These are phyloP conservation scores for Rutstroemia sp. DNA, from an alignment of 2,329 filamentous ascomycete genomes.

Conservation along the genomic window DNA sequence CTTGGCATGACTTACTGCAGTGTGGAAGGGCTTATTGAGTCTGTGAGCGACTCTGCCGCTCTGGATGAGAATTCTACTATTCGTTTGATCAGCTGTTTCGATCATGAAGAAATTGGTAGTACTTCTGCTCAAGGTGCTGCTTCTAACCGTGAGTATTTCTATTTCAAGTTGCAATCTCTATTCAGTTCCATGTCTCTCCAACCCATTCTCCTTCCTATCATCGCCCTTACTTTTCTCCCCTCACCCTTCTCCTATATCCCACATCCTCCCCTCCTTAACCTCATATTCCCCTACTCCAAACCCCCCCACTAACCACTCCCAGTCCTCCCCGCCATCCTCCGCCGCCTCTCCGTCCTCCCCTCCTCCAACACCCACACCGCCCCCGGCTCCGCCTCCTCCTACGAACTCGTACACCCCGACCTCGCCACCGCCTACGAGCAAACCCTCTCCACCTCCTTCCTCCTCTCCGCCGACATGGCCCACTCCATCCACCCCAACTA, in stretches of 20 bases:
- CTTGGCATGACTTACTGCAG: slow-evolving; percentile 94
- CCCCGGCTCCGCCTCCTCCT: slow-evolving; percentile 51
- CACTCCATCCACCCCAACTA: slow-evolving; percentile 97
- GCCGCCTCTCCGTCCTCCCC: slow-evolving; percentile 75
- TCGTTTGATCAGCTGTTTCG: slow-evolving; percentile 88
- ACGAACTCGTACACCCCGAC: slow-evolving; percentile 49
- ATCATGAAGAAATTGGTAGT: slow-evolving; percentile 96
- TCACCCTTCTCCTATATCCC: too few relatives aligned
- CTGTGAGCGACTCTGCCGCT: slow-evolving; percentile 53
- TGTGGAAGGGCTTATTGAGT: slow-evolving; percentile 76
- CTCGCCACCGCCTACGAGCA: slow-evolving; percentile 84
- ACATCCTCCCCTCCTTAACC: too few relatives aligned
- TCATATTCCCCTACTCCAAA: too few relatives aligned
- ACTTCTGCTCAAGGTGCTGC: slow-evolving; percentile 88
- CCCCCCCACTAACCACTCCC: too few relatives aligned
- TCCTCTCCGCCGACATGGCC: slow-evolving; percentile 95
- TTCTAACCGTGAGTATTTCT: slow-evolving; percentile 51
- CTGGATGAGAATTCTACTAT: slow-evolving; percentile 75
- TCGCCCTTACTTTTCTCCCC: too few relatives aligned
- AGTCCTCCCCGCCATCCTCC: slow-evolving; percentile 75
- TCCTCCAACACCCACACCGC: slow-evolving; percentile 32
- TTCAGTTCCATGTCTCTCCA: too few relatives aligned
- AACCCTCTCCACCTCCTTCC: slow-evolving; percentile 82
- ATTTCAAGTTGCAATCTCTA: too few relatives aligned
- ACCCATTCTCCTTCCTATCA: too few relatives aligned